A percentile compares a stretch with the other conserved stretches of the same genome.
These are phyloP conservation scores for Monilinia fructicola DNA, from an alignment of 2,329 filamentous ascomycete genomes.

Conservation along the genomic window DNA sequence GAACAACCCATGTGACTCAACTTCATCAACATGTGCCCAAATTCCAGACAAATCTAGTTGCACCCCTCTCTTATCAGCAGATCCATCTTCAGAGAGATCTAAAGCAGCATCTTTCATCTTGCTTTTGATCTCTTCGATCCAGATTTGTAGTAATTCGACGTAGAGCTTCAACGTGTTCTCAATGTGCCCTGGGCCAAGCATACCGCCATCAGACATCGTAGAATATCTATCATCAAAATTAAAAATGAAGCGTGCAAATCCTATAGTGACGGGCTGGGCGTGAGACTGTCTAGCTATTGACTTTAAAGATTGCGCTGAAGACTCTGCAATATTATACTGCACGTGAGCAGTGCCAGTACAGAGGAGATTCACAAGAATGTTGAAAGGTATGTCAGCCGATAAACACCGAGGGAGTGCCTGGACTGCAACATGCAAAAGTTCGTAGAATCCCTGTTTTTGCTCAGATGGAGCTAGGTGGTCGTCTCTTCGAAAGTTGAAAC, in stretches of 20 bases:
- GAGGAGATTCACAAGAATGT: conserved; percentile 87
- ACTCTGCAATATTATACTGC: conserved; percentile 85
- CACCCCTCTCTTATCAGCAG: conserved; percentile 67
- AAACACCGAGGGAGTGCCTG: conserved; percentile 94
- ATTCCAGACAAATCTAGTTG: conserved; percentile 84
- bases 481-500: conserved; percentile 88
- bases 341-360: conserved; percentile 97
- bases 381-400: conserved; percentile 87
- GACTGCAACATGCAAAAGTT: conserved; percentile 90
- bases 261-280: conserved; percentile 93
- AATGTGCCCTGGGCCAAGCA: conserved; percentile 91
- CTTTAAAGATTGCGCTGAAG: conserved; percentile 89
- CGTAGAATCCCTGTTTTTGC: conserved; percentile 92
- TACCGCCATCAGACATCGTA: conserved; percentile 96
- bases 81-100: conserved; percentile 61
- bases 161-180: conserved; percentile 92
- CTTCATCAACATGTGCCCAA: conserved; percentile 91
- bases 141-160: conserved; percentile 89
- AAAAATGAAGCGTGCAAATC: conserved; percentile 96
- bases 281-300: conserved; percentile 92
- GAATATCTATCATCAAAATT: conserved; percentile 97
- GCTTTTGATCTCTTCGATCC: conserved; percentile 93
- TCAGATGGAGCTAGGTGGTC: conserved; percentile 71
- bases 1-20: conserved; percentile 94
- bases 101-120: conserved; percentile 73